These are phyloP conservation scores for Prunus kanzakura DNA, from an alignment of 306 rosid genomes.

Conservation along the genomic window DNA sequence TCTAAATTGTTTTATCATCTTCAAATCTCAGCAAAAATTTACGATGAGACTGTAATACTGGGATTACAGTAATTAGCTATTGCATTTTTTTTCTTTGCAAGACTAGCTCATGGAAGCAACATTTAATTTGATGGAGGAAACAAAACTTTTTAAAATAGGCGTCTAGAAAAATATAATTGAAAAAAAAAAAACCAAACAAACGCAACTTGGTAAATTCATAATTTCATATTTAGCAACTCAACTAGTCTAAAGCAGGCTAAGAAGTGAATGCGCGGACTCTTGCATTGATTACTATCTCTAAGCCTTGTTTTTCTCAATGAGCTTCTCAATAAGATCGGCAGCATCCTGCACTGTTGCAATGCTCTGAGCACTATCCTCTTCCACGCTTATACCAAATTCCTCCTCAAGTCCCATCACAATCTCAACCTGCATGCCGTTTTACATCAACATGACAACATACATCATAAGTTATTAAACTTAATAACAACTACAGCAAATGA, in stretches of 20 bases:
- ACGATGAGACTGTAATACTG: too few species aligned
- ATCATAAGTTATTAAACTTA: not conserved
- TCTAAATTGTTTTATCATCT: too few species aligned
- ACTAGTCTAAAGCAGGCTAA: slow-evolving; percentile 13
- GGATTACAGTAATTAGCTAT: too few species aligned
- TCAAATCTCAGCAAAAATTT: too few species aligned
- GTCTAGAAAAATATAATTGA: too few species aligned
- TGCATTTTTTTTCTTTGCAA: too few species aligned
- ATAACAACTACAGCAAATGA: not conserved
- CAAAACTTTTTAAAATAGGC: too few species aligned
- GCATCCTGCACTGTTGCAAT: slow-evolving; percentile 80
- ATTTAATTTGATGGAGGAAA: too few species aligned
- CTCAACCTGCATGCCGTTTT: slow-evolving; percentile 50
- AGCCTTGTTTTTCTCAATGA: slow-evolving; percentile 43
- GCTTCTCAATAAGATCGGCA: slow-evolving; percentile 67
- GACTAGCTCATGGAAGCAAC: too few species aligned
- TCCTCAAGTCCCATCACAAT: slow-evolving; percentile 90
- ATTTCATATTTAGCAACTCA: not conserved
- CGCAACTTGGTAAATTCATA: too few species aligned
- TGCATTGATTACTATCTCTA: slow-evolving; percentile 15
- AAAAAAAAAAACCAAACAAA: too few species aligned
- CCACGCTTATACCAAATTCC: slow-evolving; percentile 70
- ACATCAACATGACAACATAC: not conserved
- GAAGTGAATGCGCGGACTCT: not conserved
- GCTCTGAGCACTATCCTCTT: slow-evolving; percentile 74